Percentiles rank a stretch among this genome's conserved stretches.
phyloP scores from a whole-genome alignment of 805 yeast genomes.

The Saturnispora besseyi region DNA sequence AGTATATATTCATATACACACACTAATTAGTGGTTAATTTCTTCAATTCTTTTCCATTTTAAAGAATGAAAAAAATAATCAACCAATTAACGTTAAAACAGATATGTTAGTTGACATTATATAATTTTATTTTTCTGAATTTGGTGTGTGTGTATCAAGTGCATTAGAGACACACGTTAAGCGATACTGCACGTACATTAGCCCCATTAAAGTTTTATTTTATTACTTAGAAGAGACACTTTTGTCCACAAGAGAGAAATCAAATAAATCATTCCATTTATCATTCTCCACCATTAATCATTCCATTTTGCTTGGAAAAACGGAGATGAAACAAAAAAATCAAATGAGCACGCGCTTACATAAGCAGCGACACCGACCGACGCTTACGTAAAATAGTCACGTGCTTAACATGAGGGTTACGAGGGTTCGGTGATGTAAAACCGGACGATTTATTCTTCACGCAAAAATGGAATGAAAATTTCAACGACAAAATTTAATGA shows the following conservation, averaged over 20 bases:
- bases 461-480: no score
- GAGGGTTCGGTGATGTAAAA: background rate
- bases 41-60: no score
- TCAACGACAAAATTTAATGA: background rate
- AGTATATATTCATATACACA: no score
- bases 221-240: no score
- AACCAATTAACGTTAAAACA: no score
- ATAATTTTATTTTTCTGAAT: no score
- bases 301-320: background rate
- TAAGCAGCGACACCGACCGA: background rate
- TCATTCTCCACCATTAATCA: background rate
- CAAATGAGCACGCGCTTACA: background rate
- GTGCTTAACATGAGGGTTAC: slow-evolving; percentile 3
- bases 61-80: no score
- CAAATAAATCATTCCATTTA: background rate
- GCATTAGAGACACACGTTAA: no score
- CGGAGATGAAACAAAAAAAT: background rate
- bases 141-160: no score
- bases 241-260: background rate
- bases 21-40: no score
- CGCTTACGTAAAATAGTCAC: background rate
- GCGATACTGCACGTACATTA: background rate
- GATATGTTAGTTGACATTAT: no score
- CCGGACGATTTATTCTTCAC: no score
- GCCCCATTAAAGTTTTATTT: background rate